These are phyloP conservation scores for Raphanus sativus DNA, from an alignment of 345 rosid genomes.

Conservation along the genomic window DNA sequence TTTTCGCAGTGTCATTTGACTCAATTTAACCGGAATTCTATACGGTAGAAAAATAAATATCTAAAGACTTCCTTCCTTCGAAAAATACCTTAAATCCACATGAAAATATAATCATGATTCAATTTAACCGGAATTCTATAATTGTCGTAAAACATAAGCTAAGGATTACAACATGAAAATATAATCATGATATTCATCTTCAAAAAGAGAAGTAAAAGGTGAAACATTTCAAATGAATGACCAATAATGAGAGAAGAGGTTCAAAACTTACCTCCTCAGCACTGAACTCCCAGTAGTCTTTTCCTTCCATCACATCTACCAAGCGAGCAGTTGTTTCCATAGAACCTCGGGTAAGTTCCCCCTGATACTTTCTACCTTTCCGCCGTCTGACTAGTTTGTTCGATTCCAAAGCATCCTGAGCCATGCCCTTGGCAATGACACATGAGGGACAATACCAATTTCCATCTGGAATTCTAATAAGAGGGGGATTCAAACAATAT, in stretches of 20 bases:
- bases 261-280: constrained; percentile 70
- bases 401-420: constrained; percentile 51
- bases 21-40: not conserved
- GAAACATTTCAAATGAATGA: not conserved
- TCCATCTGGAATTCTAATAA: constrained; percentile 93
- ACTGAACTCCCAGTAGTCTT: constrained; percentile 80
- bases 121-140: not conserved
- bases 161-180: constrained; percentile 13
- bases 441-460: constrained; percentile 99
- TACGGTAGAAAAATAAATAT: not conserved
- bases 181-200: not conserved
- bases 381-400: constrained; percentile 45
- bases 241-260: constrained; percentile 5
- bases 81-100: constrained; percentile 4
- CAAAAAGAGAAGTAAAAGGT: constrained; percentile 6
- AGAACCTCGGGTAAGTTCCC: constrained; percentile 66
- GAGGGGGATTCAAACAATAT: constrained; percentile 97
- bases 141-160: constrained; percentile 10
- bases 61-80: constrained; percentile 9
- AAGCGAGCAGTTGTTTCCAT: constrained; percentile 62
- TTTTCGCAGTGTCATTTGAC: not conserved
- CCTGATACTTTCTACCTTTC: constrained; percentile 61
- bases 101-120: not conserved
- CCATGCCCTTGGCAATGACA: constrained; percentile 51
- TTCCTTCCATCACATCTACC: constrained; percentile 67